Base-by-base conservation (phyloP, 768 basidiomycete species). In the Lactifluus piperatus region DNA sequence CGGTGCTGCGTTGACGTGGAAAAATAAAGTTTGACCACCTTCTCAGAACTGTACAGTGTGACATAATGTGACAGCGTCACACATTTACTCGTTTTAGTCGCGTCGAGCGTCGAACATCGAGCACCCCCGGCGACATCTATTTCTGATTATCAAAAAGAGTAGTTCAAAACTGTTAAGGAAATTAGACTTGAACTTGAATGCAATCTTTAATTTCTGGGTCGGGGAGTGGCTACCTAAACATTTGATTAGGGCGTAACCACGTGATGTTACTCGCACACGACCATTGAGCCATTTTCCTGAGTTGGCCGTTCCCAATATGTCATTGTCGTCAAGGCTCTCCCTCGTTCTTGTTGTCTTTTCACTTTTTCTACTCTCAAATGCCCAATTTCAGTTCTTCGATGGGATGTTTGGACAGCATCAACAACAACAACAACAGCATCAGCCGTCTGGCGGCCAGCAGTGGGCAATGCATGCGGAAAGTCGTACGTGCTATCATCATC, bases 31-130 rank as follows among this genome's bases (percentile, higher is more conserved):
- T 63, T 49, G 53, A 20, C 32, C 11, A 9, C 30, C 20, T 22
- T 14, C 41, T 0, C 27, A 10, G 36, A 56, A 51, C 63, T 64
- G 56, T 64, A 64, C 36, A 64, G 63, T 30, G 56, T 64, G 60
- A 64, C 60, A 16, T 16, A 1, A 4, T 10, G 45, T 46, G 36
- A 37, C 54, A 18, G 8, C 26, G 26, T 56, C 32, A 27, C 46
- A 82, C 81, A 13, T 22, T 11, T 44, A 8, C 22, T 6, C 16
- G n/a, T n/a, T n/a, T n/a, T n/a, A n/a, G n/a, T n/a, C n/a, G n/a
- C n/a, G n/a, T n/a, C n/a, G n/a, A n/a, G n/a, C n/a, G n/a, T n/a
- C n/a, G n/a, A 0, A 34, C 8, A 4, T 30, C 30, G 30, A 30
- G 30, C 34, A 11, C 10, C 34, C 0, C 34, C 32, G n/a, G n/a